These are phyloP conservation scores for Vaccinium myrtillus DNA, from an alignment of 148 eudicot genomes.

Conservation along the genomic window DNA sequence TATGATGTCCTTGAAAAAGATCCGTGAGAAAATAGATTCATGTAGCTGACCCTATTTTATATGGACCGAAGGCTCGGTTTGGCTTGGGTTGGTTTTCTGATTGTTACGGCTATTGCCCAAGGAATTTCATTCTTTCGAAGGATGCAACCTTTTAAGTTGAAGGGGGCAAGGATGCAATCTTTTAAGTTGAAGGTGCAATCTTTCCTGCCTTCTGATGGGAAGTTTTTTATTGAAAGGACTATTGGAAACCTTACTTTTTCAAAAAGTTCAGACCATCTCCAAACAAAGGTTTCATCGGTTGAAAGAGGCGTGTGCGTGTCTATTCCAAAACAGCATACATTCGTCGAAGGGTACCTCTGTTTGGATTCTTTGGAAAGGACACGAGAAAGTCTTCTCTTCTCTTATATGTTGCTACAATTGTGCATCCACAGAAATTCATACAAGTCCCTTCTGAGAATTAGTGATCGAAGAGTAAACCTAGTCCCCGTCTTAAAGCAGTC, in stretches of 20 bases:
- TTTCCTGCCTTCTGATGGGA: background rate
- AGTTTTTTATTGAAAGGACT: background rate
- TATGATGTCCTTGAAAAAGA: too few relatives aligned
- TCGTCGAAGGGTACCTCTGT: background rate
- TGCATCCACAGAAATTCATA: background rate
- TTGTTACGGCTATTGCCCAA: background rate
- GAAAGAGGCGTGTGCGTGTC: background rate
- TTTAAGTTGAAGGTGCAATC: background rate
- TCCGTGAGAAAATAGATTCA: too few relatives aligned
- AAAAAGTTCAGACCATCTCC: background rate
- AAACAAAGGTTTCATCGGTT: background rate
- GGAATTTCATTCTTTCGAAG: background rate
- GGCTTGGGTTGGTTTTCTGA: too few relatives aligned
- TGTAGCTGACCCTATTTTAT: too few relatives aligned
- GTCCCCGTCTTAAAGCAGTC: background rate
- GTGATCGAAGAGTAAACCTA: background rate
- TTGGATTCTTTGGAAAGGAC: background rate
- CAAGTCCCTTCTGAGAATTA: background rate
- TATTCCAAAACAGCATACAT: background rate
- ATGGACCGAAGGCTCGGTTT: too few relatives aligned
- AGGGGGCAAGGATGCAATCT: background rate
- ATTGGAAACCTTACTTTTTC: background rate
- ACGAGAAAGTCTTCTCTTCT: background rate
- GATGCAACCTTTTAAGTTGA: background rate
- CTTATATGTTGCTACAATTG: background rate